Percentiles rank a stretch among this genome's conserved stretches.
These are phyloP conservation scores for Monoraphidium neglectum DNA, from an alignment of 139 green algal species.

Conservation along the genomic window DNA sequence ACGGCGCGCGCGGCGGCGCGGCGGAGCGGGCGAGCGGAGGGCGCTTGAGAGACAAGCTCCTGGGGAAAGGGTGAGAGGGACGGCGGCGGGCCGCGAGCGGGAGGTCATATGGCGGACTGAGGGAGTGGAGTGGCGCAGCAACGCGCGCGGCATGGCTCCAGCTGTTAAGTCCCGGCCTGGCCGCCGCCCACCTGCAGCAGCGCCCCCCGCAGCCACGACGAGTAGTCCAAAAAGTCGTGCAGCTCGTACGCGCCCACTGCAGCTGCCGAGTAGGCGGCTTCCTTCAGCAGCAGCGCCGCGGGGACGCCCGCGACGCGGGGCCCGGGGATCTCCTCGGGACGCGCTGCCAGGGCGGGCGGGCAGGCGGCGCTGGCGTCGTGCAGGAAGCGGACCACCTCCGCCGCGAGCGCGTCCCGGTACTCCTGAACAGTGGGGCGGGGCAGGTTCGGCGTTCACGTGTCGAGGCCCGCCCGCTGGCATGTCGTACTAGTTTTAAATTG, in stretches of 20 bases:
- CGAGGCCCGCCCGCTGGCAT: too few relatives aligned
- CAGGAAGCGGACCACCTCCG: background rate
- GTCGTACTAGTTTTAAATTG: background rate
- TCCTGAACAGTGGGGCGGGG: too few relatives aligned
- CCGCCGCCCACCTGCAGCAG: constrained; percentile 36
- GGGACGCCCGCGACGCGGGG: constrained; percentile 12
- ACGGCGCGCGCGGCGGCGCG: constrained; percentile 59
- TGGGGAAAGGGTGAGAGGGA: too few relatives aligned
- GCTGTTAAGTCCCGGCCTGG: too few relatives aligned
- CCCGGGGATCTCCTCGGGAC: background rate
- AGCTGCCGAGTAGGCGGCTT: constrained; percentile 83
- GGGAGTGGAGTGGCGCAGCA: too few relatives aligned
- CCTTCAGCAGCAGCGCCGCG: constrained; percentile 69
- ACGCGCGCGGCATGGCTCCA: too few relatives aligned
- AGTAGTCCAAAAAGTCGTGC: constrained; percentile 81
- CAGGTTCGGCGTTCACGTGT: too few relatives aligned
- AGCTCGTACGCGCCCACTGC: constrained; percentile 78
- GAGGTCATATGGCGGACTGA: too few relatives aligned
- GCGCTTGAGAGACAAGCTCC: too few relatives aligned
- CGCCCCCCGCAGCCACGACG: constrained; percentile 27
- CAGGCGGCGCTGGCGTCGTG: background rate
- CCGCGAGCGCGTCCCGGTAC: background rate
- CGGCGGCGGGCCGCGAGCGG: too few relatives aligned
- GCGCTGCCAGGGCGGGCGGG: too few relatives aligned
- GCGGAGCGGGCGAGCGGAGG: constrained; percentile 9